A percentile compares a stretch with the other conserved stretches of the same genome.
Conservation (phyloP, 2,329 filamentous ascomycete genomes). For the Paradendryphiella salina region DNA sequence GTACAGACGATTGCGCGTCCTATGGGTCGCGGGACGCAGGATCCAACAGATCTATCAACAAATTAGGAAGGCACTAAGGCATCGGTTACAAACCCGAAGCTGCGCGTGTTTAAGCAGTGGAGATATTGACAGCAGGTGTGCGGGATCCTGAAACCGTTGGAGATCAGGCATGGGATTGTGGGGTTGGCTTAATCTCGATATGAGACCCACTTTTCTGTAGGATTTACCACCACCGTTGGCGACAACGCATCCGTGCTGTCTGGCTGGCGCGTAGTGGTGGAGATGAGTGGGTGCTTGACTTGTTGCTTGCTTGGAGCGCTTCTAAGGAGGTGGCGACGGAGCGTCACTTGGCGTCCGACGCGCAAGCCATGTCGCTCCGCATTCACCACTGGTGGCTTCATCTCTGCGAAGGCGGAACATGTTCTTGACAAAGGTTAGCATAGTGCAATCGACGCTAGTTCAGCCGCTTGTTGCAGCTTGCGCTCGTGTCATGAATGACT, state of each 20-base stretch:
- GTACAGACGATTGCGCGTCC: conserved; percentile 27
- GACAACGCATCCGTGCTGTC: conserved; percentile 20
- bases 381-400: conserved; percentile 4
- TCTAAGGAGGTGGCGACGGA: conserved; percentile 14
- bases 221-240: conserved; percentile 20
- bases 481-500: conserved; percentile 8
- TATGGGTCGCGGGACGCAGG: conserved; percentile 28
- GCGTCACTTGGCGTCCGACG: conserved; percentile 20
- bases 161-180: conserved; percentile 24
- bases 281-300: conserved; percentile 18
- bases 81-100: conserved; percentile 8
- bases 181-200: conserved; percentile 28
- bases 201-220: conserved; percentile 21
- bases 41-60: conserved; percentile 16
- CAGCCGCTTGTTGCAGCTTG: conserved; percentile 1
- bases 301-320: conserved; percentile 19
- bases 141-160: conserved; percentile 9
- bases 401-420: conserved; percentile 15
- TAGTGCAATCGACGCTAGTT: conserved; percentile 10
- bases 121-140: conserved; percentile 2
- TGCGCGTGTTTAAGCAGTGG: conserved; percentile 8
- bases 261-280: conserved; percentile 23
- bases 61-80: conserved; percentile 25
- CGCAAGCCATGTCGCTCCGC: conserved; percentile 13
- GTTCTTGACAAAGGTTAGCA: conserved; percentile 15